These are phyloP conservation scores for Lactarius pseudohatsudake DNA, from an alignment of 768 basidiomycete genomes.

Conservation along the genomic window DNA sequence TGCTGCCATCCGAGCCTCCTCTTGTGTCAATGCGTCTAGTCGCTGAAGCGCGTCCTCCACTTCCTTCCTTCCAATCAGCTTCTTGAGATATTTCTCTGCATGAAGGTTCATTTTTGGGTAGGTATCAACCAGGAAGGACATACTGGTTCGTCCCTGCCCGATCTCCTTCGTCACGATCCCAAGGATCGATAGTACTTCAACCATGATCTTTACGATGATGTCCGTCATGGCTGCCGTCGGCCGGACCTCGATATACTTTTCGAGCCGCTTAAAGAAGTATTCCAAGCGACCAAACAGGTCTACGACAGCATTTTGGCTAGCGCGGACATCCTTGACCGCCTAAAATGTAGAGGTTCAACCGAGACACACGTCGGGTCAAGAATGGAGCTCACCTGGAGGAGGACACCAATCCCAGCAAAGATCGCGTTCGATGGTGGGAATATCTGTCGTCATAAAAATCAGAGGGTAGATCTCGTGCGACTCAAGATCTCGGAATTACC, in stretches of 20 bases:
- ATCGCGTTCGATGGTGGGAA: background rate
- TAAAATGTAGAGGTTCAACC: too few relatives aligned
- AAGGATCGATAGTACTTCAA: background rate
- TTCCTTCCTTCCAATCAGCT: background rate
- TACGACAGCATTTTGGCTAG: too few relatives aligned
- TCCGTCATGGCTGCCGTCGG: background rate
- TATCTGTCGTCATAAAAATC: background rate
- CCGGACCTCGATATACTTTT: background rate
- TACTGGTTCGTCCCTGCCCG: background rate
- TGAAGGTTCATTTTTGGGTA: too few relatives aligned
- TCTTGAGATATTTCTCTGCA: constrained; percentile 1
- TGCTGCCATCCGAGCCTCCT: background rate
- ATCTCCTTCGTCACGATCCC: constrained; percentile 1
- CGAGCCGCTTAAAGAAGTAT: too few relatives aligned
- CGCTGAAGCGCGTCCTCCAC: background rate
- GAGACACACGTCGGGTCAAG: background rate
- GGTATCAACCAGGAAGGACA: background rate
- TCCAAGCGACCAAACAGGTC: too few relatives aligned
- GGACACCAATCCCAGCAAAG: background rate
- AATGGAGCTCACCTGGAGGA: background rate
- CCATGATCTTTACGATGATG: background rate
- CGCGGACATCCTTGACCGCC: too few relatives aligned
- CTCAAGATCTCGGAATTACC: background rate
- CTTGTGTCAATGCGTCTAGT: background rate
- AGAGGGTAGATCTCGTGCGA: background rate